Conservation (phyloP, 108 stramenopile species). For the Cyclotella sp. region DNA sequence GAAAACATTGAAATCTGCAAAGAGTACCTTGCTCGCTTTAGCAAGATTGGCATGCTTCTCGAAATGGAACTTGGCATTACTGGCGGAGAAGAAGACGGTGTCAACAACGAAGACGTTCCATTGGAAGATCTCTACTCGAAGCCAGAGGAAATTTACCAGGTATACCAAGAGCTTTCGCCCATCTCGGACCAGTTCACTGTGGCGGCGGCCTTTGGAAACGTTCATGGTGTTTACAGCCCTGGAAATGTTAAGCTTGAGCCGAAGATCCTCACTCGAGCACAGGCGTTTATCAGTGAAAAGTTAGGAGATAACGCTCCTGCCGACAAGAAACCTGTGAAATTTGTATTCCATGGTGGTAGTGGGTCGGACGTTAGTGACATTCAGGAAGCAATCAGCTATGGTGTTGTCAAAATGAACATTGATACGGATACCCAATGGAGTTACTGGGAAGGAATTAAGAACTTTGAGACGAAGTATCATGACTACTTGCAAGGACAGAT, state of each 20-base stretch:
- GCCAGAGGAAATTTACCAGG: slow-evolving; percentile 93
- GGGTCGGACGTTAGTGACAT: slow-evolving; percentile 93
- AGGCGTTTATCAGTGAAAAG: slow-evolving; percentile 93
- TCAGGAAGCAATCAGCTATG: slow-evolving; percentile 86
- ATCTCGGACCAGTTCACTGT: slow-evolving; percentile 85
- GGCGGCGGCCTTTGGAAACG: slow-evolving; percentile 95
- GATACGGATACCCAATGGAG: slow-evolving; percentile 98
- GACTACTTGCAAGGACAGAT: slow-evolving; percentile 96
- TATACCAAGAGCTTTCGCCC: slow-evolving; percentile 89
- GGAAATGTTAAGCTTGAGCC: slow-evolving; percentile 96
- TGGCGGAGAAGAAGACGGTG: slow-evolving; percentile 98
- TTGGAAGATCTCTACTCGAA: slow-evolving; percentile 94
- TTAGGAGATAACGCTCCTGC: slow-evolving; percentile 62
- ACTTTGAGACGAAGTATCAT: slow-evolving; percentile 90
- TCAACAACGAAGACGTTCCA: slow-evolving; percentile 93
- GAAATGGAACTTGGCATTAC: slow-evolving; percentile 98
- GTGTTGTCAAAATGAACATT: slow-evolving; percentile 99
- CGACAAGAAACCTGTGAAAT: slow-evolving; percentile 91
- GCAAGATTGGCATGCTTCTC: slow-evolving; percentile 89
- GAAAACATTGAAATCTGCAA: slow-evolving; percentile 98
- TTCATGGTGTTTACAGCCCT: slow-evolving; percentile 96
- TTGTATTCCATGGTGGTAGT: slow-evolving; percentile 98
- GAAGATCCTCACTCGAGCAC: slow-evolving; percentile 88
- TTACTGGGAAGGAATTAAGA: slow-evolving; percentile 92
- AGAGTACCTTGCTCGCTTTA: slow-evolving; percentile 88